Base-by-base conservation (phyloP, 257 asterid species). In the Gentiana dahurica region DNA sequence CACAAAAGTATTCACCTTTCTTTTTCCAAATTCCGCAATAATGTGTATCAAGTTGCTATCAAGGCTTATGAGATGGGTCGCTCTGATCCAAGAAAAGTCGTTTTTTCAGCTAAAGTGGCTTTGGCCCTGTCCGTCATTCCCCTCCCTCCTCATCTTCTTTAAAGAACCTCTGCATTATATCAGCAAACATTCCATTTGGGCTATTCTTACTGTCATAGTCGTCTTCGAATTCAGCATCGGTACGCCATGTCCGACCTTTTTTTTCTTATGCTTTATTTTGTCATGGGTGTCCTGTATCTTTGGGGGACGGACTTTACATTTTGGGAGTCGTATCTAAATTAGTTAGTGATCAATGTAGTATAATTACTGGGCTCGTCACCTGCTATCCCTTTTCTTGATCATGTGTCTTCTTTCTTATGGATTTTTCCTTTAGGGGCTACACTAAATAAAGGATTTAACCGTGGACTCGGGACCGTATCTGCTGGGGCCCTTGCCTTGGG, bases 141-240 rank as follows among this genome's bases (percentile, higher is more conserved):
- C 24, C 37, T 73, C 85, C 1, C 13, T 79, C 10, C 82, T 79
- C 37, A 75, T 79, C 54, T 79, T 79, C 73, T 76, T 70, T 44
- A 70, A 71, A 64, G 75, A 79, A 50, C 82, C 82, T 8, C 62
- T 69, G 15, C 68, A 48, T 35, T 73, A 68, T 49, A 68, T 79
- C 34, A 63, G 78, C n/a, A 69, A 68, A 61, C 47, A 73, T 58
- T 73, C 77, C 34, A 66, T 76, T 65, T 81, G 72, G 77, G 77
- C 73, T 12, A 71, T 81, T 59, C 73, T 79, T 44, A 68, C 97
- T 3, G 95, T 86, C 33, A 94, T 89, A 8, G 95, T 89, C 34
- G 95, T 89, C 5, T 89, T 89, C 36, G 97, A 89, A 67, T 89
- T 84, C 71, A 89, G 95, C 78, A 82, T 86, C 49, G 97, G 97